phyloP scores from a whole-genome alignment of 140 eudicot species.

The Stevia rebaudiana region DNA sequence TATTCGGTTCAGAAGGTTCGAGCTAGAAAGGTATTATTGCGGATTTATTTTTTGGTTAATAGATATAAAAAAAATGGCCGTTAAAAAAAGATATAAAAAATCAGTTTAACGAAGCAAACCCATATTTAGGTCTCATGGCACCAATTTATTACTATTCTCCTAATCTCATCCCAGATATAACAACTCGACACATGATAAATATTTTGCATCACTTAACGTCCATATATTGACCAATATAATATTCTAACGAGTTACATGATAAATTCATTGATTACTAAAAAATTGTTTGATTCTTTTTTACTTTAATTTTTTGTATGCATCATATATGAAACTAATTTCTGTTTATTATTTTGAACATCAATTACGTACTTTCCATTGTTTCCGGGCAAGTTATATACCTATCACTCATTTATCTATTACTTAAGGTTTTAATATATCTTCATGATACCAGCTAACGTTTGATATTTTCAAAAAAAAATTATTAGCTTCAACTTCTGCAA shows the following conservation, averaged over 20 bases:
- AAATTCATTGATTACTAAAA: neutral
- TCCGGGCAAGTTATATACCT: neutral
- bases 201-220: no score
- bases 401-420: neutral
- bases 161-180: no score
- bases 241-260: neutral
- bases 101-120: no score
- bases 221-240: neutral
- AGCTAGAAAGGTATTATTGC: slow-evolving; percentile 61
- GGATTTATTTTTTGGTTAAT: no score
- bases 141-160: no score
- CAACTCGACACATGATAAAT: no score
- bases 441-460: neutral
- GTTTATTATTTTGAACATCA: neutral
- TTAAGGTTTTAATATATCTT: neutral
- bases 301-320: neutral
- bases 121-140: no score
- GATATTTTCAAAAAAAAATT: no score
- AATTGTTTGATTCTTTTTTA: neutral
- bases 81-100: no score
- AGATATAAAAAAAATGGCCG: no score
- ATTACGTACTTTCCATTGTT: neutral
- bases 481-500: slow-evolving; percentile 69
- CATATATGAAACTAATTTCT: neutral
- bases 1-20: slow-evolving; percentile 62